A percentile compares a stretch with the other conserved stretches of the same genome.
Evolutionary conservation across 208 protist genomes (phyloP).

Genomic region (Leishmania guyanensis): DNA sequence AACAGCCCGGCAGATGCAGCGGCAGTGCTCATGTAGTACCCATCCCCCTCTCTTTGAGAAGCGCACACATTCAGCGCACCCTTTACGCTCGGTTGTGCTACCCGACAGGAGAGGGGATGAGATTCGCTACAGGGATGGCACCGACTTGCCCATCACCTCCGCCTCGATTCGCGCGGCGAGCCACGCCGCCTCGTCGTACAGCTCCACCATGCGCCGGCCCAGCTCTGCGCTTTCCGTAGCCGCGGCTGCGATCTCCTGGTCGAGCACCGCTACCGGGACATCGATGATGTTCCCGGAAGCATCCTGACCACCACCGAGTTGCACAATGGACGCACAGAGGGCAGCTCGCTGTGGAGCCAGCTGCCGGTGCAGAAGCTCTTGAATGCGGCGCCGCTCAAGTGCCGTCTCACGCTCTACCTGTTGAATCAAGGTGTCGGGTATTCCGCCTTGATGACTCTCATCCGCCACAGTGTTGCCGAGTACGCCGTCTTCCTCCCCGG

Average conservation of each 20-base stretch:
- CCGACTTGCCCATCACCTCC: slow-evolving; percentile 42
- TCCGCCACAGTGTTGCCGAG: neutral
- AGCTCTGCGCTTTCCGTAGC: slow-evolving; percentile 53
- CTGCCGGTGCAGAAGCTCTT: slow-evolving; percentile 22
- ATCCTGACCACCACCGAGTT: slow-evolving; percentile 54
- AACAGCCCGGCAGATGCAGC: neutral
- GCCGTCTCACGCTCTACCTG: slow-evolving; percentile 68
- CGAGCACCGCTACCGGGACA: slow-evolving; percentile 54
- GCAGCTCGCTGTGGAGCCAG: slow-evolving; percentile 39
- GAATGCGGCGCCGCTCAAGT: slow-evolving; percentile 57
- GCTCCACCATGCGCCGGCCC: slow-evolving; percentile 59
- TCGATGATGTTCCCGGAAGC: slow-evolving; percentile 46
- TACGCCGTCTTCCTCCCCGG: slow-evolving; percentile 2
- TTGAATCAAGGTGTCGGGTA: slow-evolving; percentile 71
- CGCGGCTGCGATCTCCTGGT: slow-evolving; percentile 61
- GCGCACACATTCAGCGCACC: neutral
- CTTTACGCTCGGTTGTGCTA: neutral
- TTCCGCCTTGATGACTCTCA: slow-evolving; percentile 1
- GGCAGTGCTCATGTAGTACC: neutral
- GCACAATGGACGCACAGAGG: slow-evolving; percentile 44
- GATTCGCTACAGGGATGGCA: slow-evolving; percentile 43
- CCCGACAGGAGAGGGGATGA: neutral
- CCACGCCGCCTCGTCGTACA: slow-evolving; percentile 71
- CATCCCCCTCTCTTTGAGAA: neutral
- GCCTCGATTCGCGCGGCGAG: slow-evolving; percentile 51